Conservation (phyloP, 2,329 filamentous ascomycete genomes). For the Ceratocystis papillata region DNA sequence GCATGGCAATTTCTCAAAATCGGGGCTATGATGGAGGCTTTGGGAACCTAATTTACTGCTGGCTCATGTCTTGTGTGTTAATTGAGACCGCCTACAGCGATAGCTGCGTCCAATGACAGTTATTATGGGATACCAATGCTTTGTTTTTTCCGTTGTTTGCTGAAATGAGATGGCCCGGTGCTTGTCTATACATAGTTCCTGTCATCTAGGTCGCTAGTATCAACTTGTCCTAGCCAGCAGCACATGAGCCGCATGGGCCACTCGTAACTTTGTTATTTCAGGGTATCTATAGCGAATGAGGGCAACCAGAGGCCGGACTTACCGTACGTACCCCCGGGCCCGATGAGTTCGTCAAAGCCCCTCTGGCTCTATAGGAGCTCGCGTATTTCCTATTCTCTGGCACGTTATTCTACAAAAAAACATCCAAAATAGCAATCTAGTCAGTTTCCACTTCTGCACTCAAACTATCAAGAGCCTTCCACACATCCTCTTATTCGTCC, state of each 20-base stretch:
- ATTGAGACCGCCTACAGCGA: neutral
- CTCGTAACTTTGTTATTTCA: neutral
- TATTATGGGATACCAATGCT: neutral
- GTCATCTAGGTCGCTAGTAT: neutral
- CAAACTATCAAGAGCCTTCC: too few species aligned
- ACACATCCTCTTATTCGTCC: too few species aligned
- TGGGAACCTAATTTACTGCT: neutral
- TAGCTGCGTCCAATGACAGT: neutral
- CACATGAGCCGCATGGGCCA: neutral
- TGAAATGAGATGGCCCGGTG: constrained; percentile 1
- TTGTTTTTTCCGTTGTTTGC: neutral
- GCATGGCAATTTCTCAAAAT: neutral
- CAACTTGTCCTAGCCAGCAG: neutral
- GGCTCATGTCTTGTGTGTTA: neutral
- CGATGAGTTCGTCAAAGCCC: too few species aligned
- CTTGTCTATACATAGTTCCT: neutral
- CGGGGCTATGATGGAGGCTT: neutral
- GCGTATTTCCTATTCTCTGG: too few species aligned
- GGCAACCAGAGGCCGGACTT: too few species aligned
- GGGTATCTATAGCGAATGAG: too few species aligned
- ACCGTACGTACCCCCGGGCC: too few species aligned
- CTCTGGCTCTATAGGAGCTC: too few species aligned
- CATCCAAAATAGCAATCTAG: too few species aligned
- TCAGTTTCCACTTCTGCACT: too few species aligned
- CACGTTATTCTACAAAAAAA: too few species aligned